Conservation (phyloP, 1,284 basidiomycete genomes). For the Moniliophthora roreri region DNA sequence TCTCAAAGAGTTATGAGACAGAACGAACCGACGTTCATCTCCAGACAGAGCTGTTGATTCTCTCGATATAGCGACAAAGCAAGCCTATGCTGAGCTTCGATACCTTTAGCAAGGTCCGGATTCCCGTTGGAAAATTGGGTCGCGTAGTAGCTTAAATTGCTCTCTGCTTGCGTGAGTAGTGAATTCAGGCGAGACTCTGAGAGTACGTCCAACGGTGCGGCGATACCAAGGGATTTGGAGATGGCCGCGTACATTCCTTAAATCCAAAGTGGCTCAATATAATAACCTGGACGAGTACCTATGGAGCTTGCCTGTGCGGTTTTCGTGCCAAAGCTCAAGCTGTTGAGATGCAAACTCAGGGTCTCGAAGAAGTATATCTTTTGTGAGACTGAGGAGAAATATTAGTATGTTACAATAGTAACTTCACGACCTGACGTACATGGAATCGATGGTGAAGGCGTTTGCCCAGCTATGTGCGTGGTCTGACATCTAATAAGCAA, state of each 20-base stretch:
- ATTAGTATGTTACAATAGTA: too few species aligned
- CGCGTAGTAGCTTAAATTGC: conserved; percentile 23
- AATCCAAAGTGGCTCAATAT: not conserved
- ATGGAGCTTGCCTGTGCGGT: conserved; percentile 6
- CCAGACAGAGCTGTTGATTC: conserved; percentile 23
- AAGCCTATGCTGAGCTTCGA: conserved; percentile 27
- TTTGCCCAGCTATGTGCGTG: conserved; percentile 10
- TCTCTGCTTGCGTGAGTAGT: conserved; percentile 21
- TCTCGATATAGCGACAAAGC: conserved; percentile 23
- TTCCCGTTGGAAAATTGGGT: conserved; percentile 30
- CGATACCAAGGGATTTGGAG: conserved; percentile 27
- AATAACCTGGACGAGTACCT: not conserved
- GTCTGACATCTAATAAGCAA: conserved; percentile 1
- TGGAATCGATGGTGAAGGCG: conserved; percentile 1
- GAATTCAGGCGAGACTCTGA: conserved; percentile 12
- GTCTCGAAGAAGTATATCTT: conserved; percentile 2
- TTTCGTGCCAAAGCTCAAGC: conserved; percentile 5
- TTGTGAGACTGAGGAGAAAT: conserved; percentile 5
- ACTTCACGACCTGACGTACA: too few species aligned
- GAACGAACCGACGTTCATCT: conserved; percentile 26
- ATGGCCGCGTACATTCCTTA: conserved; percentile 26
- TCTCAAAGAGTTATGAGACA: not conserved
- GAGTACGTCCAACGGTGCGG: conserved; percentile 27
- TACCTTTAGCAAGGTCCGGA: conserved; percentile 25
- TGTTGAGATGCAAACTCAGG: conserved; percentile 3